Percentiles rank a stretch among this genome's conserved stretches.
Conservation (phyloP, 148 eudicot species). For the Heliamphora exappendiculata region DNA sequence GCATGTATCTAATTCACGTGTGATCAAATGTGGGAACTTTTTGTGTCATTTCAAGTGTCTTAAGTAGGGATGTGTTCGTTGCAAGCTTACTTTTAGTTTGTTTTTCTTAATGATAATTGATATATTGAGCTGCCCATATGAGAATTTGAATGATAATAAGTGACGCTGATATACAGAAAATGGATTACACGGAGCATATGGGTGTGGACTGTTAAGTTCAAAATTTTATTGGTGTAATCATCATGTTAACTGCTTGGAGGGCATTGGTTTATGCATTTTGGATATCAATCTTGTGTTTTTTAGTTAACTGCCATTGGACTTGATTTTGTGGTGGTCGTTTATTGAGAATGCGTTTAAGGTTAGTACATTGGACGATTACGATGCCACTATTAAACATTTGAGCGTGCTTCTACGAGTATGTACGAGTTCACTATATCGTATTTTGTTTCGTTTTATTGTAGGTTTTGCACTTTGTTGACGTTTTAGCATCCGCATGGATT, state of each 20-base stretch:
- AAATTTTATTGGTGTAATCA: not conserved
- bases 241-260: not conserved
- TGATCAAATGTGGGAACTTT: not conserved
- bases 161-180: not conserved
- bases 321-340: not conserved
- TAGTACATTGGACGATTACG: not conserved
- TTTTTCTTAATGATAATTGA: too few relatives aligned
- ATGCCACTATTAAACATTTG: not conserved
- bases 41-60: constrained; percentile 7
- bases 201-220: not conserved
- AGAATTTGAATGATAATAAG: constrained; percentile 6
- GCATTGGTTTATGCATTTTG: not conserved
- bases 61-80: not conserved
- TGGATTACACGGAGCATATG: not conserved
- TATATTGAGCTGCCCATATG: not conserved
- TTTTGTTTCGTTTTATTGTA: not conserved
- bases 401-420: not conserved
- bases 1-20: not conserved
- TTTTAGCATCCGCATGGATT: not conserved
- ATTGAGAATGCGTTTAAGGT: constrained; percentile 4
- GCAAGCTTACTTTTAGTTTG: not conserved
- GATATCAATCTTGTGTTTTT: not conserved
- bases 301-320: not conserved
- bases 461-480: not conserved
- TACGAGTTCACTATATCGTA: not conserved